Base-by-base conservation (phyloP, 176 grass and related monocot species). In the Oryza meyeriana region DNA sequence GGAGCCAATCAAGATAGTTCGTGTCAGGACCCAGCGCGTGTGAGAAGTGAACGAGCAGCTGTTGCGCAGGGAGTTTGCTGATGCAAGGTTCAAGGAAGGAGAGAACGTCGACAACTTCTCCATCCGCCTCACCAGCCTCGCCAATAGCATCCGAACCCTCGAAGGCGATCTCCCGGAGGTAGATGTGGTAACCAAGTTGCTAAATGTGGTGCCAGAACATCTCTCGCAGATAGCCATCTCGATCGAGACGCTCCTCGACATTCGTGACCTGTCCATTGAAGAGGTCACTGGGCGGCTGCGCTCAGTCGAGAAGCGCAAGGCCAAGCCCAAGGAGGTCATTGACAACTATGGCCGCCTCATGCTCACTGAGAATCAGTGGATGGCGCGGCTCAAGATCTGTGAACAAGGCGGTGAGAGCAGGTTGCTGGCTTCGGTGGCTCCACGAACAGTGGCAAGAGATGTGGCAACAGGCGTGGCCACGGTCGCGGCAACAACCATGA, bases 291-390 rank as follows among this genome's bases (percentile, higher is more conserved):
- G 31, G 0, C 14, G 64, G 0, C 8, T 36, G 0, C 14, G 27
- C 5, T 0, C 3, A 0, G 8, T 22, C 3, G 64, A 67, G 12
- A 16, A 67, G 0, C 31, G 16, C 28, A 44, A 14, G 41, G 0
- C 41, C 41, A 44, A 44, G 8, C 8, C 41, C 2, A 44, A 13
- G 41, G 41, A 44, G 32, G 31, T 3, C 30, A 1, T 4, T 2
- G 12, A 36, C 0, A 36, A 0, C 0, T 0, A 3, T 0, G 31
- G 64, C 0, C 0, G 17, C 1, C 6, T 67, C 8, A 0, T 67
- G 8, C 6, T 67, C 0, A 67, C 64, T 1, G 30, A 67, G 5
- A 31, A 67, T 0, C 6, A 22, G 65, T 13, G 17, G 65, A 1
- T 1, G 4, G 7, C 13, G 0, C 0, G 0, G 33, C 17, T 25